Evolutionary conservation across 1,284 basidiomycete species (phyloP).

Genomic region (Cryptococcus wingfieldii): DNA sequence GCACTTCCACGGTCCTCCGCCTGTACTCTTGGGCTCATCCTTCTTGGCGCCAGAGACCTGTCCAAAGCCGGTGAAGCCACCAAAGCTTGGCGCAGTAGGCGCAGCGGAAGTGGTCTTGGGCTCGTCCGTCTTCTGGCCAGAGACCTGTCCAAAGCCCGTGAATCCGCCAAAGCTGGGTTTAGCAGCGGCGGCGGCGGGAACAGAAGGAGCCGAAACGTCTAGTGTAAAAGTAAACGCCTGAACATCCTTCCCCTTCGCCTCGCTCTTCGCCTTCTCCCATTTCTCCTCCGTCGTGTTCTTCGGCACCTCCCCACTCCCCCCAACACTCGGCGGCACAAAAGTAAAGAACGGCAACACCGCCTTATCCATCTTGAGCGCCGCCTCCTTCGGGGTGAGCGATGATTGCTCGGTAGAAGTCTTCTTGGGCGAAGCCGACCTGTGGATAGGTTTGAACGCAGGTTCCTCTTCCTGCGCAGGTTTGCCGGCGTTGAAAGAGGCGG

Average conservation of each 20-base stretch:
- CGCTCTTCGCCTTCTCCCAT: constrained; percentile 13
- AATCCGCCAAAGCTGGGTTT: not conserved
- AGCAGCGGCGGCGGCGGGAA: not conserved
- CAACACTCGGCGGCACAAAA: constrained; percentile 11
- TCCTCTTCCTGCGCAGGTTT: not conserved
- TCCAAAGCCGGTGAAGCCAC: constrained; percentile 4
- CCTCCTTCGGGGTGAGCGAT: constrained; percentile 39
- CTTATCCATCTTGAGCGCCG: constrained; percentile 32
- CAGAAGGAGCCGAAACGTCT: constrained; percentile 1
- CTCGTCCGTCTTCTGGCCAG: not conserved
- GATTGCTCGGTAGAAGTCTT: not conserved
- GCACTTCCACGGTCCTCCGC: constrained; percentile 53
- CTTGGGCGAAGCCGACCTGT: not conserved
- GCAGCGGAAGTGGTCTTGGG: constrained; percentile 40
- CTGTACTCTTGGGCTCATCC: not conserved
- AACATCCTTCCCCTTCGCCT: not conserved
- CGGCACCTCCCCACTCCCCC: constrained; percentile 1
- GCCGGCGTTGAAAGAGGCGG: not conserved
- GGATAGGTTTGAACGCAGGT: not conserved
- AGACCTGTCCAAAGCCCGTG: not conserved
- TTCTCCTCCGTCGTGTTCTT: constrained; percentile 6
- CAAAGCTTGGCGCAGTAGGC: not conserved
- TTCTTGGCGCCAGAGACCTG: not conserved
- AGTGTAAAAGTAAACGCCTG: constrained; percentile 17
- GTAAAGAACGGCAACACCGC: constrained; percentile 18